Base-by-base conservation (phyloP, 202 grass and related monocot genomes). In the Panicum virgatum region DNA sequence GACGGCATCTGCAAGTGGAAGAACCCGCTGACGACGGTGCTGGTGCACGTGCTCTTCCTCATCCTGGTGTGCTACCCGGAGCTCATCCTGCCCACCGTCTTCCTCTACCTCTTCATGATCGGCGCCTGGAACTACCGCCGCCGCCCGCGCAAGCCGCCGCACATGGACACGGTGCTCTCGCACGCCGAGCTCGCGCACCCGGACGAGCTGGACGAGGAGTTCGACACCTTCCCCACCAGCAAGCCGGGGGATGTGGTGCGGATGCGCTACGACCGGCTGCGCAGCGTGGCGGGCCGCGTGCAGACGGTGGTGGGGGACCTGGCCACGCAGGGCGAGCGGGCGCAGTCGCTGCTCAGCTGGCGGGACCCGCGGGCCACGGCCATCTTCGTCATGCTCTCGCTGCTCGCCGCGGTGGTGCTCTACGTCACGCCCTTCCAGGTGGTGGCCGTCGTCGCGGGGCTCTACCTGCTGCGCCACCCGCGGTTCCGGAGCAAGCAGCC, bases 191-290 rank as follows among this genome's bases (percentile, higher is more conserved):
- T 23, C 5, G 79, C 65, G 19, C 54, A 87, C 87, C 77, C 84
- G 66, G 92, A 98, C 69, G 92, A 98, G 85, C 90, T 98, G 8
- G 96, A 98, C 46, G 96, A 98, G 84, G 96, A 98, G 79, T 98
- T 98, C 76, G 92, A 98, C 78, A 93, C 90, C 1, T 98, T 98
- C 81, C 96, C 92, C 6, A 98, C 96, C 48, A 44, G 63, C n/a
- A 98, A 91, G 80, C 44, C 86, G 0, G 15, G 42, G 0, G 88
- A 95, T 22, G 48, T 91, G 1, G 90, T 98, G 23, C 50, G 88
- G 47, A 91, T 93, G 90, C 73, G 94, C 47, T 94, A 89, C 72
- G 92, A 95, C 75, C 73, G 96, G 16, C 87, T 98, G 78, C 78
- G 88, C 52, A 95, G 88, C 84, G 88, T 98, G 0, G 90, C 81